Percentiles rank a stretch among this genome's conserved stretches.
Conservation (phyloP, 2,329 filamentous ascomycete species). For the Colletotrichum endophyticum region DNA sequence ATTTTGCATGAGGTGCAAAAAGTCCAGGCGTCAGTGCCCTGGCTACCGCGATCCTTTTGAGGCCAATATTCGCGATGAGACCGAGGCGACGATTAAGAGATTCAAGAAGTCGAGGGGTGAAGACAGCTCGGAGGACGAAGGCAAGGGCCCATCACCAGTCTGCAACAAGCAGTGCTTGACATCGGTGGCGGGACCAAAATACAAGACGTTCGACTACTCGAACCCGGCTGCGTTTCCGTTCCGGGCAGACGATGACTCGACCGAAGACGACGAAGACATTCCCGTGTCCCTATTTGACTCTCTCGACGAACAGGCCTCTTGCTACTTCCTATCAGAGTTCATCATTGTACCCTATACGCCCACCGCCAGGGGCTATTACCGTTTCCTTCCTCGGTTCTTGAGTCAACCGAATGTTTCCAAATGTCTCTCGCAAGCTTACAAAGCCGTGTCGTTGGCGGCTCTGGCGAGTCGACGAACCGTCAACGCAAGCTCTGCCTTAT, state of each 20-base stretch:
- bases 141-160: background rate
- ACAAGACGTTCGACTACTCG: slow-evolving; percentile 16
- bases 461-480: slow-evolving; percentile 9
- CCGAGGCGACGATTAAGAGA: slow-evolving; percentile 26
- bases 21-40: slow-evolving; percentile 26
- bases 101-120: slow-evolving; percentile 21
- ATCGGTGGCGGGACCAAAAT: slow-evolving; percentile 8
- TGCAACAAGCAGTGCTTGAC: slow-evolving; percentile 18
- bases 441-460: slow-evolving; percentile 19
- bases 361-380: slow-evolving; percentile 18
- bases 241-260: background rate
- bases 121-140: slow-evolving; percentile 10
- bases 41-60: slow-evolving; percentile 28
- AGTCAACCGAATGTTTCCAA: slow-evolving; percentile 17
- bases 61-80: slow-evolving; percentile 28
- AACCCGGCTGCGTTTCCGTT: slow-evolving; percentile 8
- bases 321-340: slow-evolving; percentile 22
- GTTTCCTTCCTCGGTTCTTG: slow-evolving; percentile 17
- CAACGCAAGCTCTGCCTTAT: background rate
- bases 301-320: slow-evolving; percentile 19
- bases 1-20: slow-evolving; percentile 27
- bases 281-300: slow-evolving; percentile 12
- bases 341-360: slow-evolving; percentile 13
- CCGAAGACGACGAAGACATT: slow-evolving; percentile 14
- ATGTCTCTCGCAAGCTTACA: slow-evolving; percentile 19